phyloP scores from a whole-genome alignment of 1,139 yeast species.

The Suhomyces kunorum region DNA sequence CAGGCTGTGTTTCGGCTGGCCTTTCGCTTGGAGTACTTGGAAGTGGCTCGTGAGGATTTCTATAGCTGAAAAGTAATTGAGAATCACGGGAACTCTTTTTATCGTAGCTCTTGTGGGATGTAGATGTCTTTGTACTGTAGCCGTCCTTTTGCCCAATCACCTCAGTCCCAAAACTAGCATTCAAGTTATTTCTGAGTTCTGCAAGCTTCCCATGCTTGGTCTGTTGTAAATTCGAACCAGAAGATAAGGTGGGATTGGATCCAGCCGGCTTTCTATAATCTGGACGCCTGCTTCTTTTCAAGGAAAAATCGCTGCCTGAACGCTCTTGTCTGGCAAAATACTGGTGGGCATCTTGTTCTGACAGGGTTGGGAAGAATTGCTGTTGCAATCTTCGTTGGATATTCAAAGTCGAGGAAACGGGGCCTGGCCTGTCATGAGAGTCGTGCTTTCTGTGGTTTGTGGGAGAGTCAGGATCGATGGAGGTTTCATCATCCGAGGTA shows the following conservation, averaged over 20 bases:
- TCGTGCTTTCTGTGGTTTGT: conserved; percentile 6
- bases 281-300: conserved; percentile 44
- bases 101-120: conserved; percentile 12
- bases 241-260: conserved; percentile 9
- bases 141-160: conserved; percentile 10
- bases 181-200: conserved; percentile 33
- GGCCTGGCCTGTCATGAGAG: neutral
- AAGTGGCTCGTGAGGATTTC: conserved; percentile 23
- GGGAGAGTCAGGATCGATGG: conserved; percentile 16
- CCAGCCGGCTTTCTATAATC: conserved; percentile 38
- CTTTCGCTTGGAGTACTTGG: conserved; percentile 2
- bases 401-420: conserved; percentile 17
- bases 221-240: conserved; percentile 34
- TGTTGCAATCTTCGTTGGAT: conserved; percentile 19
- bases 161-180: conserved; percentile 16
- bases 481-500: conserved; percentile 11
- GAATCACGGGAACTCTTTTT: conserved; percentile 28
- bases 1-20: neutral
- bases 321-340: conserved; percentile 2
- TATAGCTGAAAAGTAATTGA: conserved; percentile 36
- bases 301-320: conserved; percentile 28
- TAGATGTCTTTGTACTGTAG: conserved; percentile 7
- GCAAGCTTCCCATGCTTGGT: conserved; percentile 36
- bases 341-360: conserved; percentile 5
- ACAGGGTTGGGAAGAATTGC: conserved; percentile 17